Conservation (phyloP, 208 protist species). For the Novymonas esmeraldas region DNA sequence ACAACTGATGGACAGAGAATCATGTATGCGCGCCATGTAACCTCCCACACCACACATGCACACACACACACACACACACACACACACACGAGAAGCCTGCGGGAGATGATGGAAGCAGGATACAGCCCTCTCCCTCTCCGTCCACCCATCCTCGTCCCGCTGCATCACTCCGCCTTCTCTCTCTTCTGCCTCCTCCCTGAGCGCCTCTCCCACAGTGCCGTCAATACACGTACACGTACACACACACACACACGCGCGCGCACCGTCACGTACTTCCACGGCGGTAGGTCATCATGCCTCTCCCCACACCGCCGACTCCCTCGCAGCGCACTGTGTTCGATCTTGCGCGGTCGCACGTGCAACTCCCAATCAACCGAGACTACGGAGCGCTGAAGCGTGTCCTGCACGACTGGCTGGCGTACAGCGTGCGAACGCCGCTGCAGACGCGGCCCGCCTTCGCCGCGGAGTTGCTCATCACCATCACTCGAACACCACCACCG, state of each 20-base stretch:
- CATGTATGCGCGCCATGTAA: background rate
- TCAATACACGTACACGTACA: slow-evolving; percentile 4
- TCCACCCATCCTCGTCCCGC: background rate
- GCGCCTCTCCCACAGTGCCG: background rate
- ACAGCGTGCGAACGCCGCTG: slow-evolving; percentile 55
- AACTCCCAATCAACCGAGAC: slow-evolving; percentile 55
- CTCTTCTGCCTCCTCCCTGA: no score
- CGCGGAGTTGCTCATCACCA: slow-evolving; percentile 54
- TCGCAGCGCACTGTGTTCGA: slow-evolving; percentile 30
- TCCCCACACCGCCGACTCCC: background rate
- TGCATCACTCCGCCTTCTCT: no score
- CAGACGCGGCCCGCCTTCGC: slow-evolving; percentile 57
- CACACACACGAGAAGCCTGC: background rate
- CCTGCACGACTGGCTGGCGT: slow-evolving; percentile 70
- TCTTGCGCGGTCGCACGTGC: slow-evolving; percentile 64
- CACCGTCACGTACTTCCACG: background rate
- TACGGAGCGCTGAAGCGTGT: slow-evolving; percentile 55
- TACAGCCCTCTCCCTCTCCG: background rate
- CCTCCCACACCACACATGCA: background rate
- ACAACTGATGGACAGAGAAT: background rate
- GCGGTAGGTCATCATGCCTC: background rate
- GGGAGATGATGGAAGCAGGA: no score
- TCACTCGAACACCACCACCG: slow-evolving; percentile 20
- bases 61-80: background rate
- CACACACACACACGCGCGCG: background rate